Evolutionary conservation across 169 alveolate species (phyloP).

Genomic region (Amoebophrya sp.): DNA sequence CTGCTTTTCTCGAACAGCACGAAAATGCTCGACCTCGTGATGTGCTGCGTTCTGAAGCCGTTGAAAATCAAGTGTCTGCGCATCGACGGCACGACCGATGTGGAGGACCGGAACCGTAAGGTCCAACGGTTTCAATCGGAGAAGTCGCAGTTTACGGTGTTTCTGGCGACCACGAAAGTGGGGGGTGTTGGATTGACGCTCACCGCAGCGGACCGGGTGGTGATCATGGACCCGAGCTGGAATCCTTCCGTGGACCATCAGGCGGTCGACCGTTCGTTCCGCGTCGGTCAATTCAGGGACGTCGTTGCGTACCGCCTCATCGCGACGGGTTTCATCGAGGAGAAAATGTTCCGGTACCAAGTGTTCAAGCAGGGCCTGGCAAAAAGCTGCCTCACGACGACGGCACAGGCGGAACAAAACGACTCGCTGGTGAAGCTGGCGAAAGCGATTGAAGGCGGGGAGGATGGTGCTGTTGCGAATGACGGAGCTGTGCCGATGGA

Average conservation of each 20-base stretch:
- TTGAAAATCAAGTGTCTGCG: background rate
- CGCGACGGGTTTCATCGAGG: slow-evolving; percentile 48
- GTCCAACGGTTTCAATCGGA: background rate
- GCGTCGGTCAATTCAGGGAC: slow-evolving; percentile 62
- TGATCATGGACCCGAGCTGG: slow-evolving; percentile 65
- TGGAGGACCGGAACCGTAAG: background rate
- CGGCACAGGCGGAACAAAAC: background rate
- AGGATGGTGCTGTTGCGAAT: too few relatives aligned
- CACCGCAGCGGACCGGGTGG: slow-evolving; percentile 55
- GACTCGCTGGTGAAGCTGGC: too few relatives aligned
- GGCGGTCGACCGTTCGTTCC: slow-evolving; percentile 54
- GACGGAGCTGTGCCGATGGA: too few relatives aligned
- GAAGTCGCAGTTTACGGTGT: background rate
- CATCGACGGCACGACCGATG: slow-evolving; percentile 6
- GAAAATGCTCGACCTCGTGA: too few relatives aligned
- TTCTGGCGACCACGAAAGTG: slow-evolving; percentile 50
- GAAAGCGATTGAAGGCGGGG: too few relatives aligned
- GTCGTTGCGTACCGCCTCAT: slow-evolving; percentile 61
- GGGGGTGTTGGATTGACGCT: slow-evolving; percentile 65
- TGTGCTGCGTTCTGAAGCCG: background rate
- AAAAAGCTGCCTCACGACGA: background rate
- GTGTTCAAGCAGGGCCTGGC: background rate
- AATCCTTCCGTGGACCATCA: slow-evolving; percentile 57
- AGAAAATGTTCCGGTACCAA: slow-evolving; percentile 36
- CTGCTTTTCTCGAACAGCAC: too few relatives aligned